phyloP scores from a whole-genome alignment of 2,329 filamentous ascomycete genomes.

The Neurospora sp. region DNA sequence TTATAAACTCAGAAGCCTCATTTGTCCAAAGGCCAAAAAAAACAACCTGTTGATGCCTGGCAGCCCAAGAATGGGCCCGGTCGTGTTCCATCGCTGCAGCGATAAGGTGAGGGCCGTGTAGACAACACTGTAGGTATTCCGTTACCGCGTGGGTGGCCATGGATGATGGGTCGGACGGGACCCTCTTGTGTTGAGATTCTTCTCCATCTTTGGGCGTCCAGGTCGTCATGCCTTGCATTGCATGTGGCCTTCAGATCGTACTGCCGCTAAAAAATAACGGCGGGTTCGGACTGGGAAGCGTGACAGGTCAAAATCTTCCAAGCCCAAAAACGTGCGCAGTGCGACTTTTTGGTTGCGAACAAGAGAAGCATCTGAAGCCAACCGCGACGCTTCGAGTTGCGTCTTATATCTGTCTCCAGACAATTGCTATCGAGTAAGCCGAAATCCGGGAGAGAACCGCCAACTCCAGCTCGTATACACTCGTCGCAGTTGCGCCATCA shows the following conservation, averaged over 20 bases:
- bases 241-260: neutral
- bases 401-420: neutral
- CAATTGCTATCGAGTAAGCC: neutral
- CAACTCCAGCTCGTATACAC: neutral
- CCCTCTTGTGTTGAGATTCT: neutral
- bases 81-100: neutral
- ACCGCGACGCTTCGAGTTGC: neutral
- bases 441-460: neutral
- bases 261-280: neutral
- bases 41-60: neutral
- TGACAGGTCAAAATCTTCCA: neutral
- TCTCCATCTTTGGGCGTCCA: neutral
- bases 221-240: neutral
- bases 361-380: neutral
- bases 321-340: neutral
- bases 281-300: neutral
- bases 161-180: neutral
- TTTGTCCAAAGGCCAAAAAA: neutral
- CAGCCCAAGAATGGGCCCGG: neutral
- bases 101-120: neutral
- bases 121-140: neutral
- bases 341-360: neutral
- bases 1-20: neutral
- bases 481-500: neutral
- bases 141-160: neutral